A percentile compares a stretch with the other conserved stretches of the same genome.
These are phyloP conservation scores for Gastrodia elata DNA, from an alignment of 106 monocot species.

Conservation along the genomic window DNA sequence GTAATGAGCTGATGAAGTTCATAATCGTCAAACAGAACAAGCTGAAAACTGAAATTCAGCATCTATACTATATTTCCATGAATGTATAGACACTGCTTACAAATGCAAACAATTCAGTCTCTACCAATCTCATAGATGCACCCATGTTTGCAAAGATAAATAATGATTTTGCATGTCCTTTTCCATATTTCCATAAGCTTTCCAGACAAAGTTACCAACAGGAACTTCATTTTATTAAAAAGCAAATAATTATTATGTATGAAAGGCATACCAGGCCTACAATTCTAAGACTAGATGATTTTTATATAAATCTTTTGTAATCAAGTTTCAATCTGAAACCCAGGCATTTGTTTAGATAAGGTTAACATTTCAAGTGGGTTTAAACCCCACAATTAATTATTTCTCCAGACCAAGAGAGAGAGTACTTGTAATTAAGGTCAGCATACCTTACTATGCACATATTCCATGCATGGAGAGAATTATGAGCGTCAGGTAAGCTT, in stretches of 20 bases:
- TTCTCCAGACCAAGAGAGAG: not conserved
- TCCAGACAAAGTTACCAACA: too few relatives aligned
- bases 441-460: too few relatives aligned
- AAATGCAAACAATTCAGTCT: not conserved
- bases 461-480: too few relatives aligned
- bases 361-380: not conserved
- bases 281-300: not conserved
- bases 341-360: not conserved
- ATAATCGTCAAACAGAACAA: conserved; percentile 3
- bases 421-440: not conserved
- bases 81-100: not conserved
- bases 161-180: not conserved
- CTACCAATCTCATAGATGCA: not conserved
- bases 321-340: not conserved
- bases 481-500: too few relatives aligned
- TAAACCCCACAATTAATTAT: not conserved
- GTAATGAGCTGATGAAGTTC: not conserved
- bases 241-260: not conserved
- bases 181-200: not conserved
- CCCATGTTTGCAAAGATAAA: not conserved
- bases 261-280: not conserved
- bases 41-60: not conserved
- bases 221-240: not conserved
- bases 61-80: not conserved
- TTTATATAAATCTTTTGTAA: not conserved